Conservation (phyloP, 2,329 filamentous ascomycete species). For the Colletotrichum sp. region DNA sequence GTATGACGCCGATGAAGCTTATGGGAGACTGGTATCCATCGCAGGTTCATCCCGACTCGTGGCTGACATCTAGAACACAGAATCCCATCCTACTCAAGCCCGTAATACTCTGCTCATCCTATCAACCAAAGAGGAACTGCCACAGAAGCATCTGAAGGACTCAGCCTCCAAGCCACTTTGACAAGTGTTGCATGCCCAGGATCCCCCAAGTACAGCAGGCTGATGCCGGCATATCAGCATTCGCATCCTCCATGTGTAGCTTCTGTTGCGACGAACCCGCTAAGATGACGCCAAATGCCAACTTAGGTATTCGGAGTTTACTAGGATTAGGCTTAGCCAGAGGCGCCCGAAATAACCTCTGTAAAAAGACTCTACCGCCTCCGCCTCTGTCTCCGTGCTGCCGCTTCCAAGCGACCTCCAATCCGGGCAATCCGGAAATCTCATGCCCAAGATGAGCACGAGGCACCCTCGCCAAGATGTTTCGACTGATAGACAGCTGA, state of each 20-base stretch:
- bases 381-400: neutral
- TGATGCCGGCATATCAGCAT: neutral
- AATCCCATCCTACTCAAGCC: neutral
- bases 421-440: neutral
- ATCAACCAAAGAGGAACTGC: neutral
- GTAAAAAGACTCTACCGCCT: neutral
- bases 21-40: neutral
- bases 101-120: neutral
- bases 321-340: neutral
- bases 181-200: neutral
- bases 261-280: neutral
- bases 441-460: neutral
- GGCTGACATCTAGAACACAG: neutral
- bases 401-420: neutral
- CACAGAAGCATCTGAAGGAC: neutral
- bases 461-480: neutral
- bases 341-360: neutral
- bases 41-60: neutral
- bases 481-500: neutral
- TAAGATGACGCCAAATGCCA: neutral
- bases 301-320: neutral
- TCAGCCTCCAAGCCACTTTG: neutral
- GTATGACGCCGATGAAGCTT: neutral
- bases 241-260: neutral
- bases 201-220: neutral